Percentiles rank a stretch among this genome's conserved stretches.
Conservation (phyloP, 306 rosid genomes). For the Citrullus colocynthis region DNA sequence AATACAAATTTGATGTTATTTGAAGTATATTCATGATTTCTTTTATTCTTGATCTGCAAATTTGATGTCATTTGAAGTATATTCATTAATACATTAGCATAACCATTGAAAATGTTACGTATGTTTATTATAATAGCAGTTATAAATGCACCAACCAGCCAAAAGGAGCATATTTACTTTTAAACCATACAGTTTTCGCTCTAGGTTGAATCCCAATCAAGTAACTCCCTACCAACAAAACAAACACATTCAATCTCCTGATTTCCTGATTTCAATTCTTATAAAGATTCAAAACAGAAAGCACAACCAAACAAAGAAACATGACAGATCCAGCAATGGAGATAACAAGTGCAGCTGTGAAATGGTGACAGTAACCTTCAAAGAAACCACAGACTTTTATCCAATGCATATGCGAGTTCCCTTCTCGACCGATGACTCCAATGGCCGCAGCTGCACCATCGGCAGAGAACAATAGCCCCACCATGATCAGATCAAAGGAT, state of each 20-base stretch:
- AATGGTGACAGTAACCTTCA: constrained; percentile 34
- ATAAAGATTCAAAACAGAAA: constrained; percentile 26
- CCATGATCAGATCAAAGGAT: constrained; percentile 22
- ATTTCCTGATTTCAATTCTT: constrained; percentile 10
- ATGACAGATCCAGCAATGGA: constrained; percentile 29
- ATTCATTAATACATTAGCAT: neutral
- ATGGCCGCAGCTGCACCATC: constrained; percentile 45
- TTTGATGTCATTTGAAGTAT: no score
- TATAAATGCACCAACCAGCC: neutral
- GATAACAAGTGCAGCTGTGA: constrained; percentile 29
- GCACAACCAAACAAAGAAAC: constrained; percentile 31
- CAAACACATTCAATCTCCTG: neutral
- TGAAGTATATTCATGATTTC: no score
- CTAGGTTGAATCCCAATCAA: neutral
- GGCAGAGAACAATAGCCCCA: constrained; percentile 38
- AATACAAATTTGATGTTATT: no score
- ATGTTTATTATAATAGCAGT: neutral
- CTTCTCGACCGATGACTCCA: constrained; percentile 32
- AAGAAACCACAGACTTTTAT: constrained; percentile 41
- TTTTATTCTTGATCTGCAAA: no score
- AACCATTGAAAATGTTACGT: neutral
- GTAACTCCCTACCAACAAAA: neutral
- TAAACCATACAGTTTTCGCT: neutral
- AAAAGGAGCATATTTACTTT: neutral
- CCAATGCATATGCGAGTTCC: constrained; percentile 54